Evolutionary conservation across 257 asterid species (phyloP), one percentile per base, ranked within the genome.

Genomic region (Fraxinus excelsior): DNA sequence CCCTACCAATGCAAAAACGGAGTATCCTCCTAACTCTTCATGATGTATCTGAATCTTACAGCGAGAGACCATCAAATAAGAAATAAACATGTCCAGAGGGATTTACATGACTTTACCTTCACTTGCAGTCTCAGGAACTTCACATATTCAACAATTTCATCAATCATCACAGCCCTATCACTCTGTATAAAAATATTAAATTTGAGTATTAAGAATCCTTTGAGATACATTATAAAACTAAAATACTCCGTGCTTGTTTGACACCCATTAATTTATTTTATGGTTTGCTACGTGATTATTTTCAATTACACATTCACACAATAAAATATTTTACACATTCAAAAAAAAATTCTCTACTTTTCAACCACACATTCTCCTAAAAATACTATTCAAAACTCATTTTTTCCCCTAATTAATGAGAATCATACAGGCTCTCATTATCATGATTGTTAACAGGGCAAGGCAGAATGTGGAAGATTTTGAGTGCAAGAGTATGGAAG

Each of bases 111-210:
- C 40, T 21, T 23, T 86, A 94, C 99, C 98, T 94, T 94, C 78
- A 94, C 97, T 87, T 94, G 99, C 73, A 94, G 98, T 75, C 98
- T 85, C 83, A 94, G 84, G 92, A 94, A 94, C 90, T 94, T 94
- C 74, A 94, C 98, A 76, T 94, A 94, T 80, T 94, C 99, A 80
- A 92, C 97, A 81, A 94, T 88, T 85, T 94, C 99, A 80, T 94
- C 99, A 74, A 94, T 91, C 99, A 94, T 94, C 68, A 91, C 93
- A 29, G 99, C 99, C 88, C 96, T 92, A 86, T 94, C 99, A 70
- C 96, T 91, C 99, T 94, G 94, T 82, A 71, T 64, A 32, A 75
- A 51, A 66, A 78, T 69, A 13, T 44, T n/a, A 23, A 69, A 67
- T 77, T 67, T 44, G 29, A 62, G 26, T 34, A 79, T 74, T 76